Evolutionary conservation across 2,329 filamentous ascomycete genomes (phyloP), one percentile per base, ranked within the genome.

Genomic region (Calonectria hongkongensis): DNA sequence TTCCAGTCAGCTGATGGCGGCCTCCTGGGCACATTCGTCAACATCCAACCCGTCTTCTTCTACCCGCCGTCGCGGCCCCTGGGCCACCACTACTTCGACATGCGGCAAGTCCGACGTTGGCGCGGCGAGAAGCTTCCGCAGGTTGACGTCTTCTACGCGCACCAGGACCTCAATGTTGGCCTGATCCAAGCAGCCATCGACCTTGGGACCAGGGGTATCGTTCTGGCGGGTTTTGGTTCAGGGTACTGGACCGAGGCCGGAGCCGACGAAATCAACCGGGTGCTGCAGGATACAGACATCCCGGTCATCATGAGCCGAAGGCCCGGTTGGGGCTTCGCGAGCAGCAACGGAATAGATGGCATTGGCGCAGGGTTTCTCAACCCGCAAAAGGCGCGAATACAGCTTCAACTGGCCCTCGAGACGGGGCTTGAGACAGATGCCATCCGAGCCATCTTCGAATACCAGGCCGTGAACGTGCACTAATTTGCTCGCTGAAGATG

Each of bases 31-130:
- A 85, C 86, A 70, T 89, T 93, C 79, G 86, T 91, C 77, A 88
- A 90, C 76, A 85, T 90, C 70, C 84, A 87, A 45, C 90, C 91
- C 0, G 87, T 89, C 76, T 93, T 92, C 84, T 93, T 89, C 85
- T 92, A 87, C 76, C 85, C 86, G 12, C 85, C 91, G 0, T 84
- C 86, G 2, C 82, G 84, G 54, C 88, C 90, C 15, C 80, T 87
- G 27, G 86, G 87, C 66, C 86, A 87, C 78, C 79, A 82, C 58
- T 81, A 86, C 73, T 89, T 86, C 76, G 83, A 84, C 77, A 82
- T 88, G 60, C 64, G 72, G 56, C 63, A 72, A 28, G 45, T 62
- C 41, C 70, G 56, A n/a, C 68, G 71, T 36, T 75, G 77, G 70
- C 66, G 47, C 28, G 67, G 72, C 45, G 56, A 64, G 18, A 82